A percentile compares a stretch with the other conserved stretches of the same genome.
These are phyloP conservation scores for Beta lomatogona DNA, from an alignment of 179 eudicot genomes.

Conservation along the genomic window DNA sequence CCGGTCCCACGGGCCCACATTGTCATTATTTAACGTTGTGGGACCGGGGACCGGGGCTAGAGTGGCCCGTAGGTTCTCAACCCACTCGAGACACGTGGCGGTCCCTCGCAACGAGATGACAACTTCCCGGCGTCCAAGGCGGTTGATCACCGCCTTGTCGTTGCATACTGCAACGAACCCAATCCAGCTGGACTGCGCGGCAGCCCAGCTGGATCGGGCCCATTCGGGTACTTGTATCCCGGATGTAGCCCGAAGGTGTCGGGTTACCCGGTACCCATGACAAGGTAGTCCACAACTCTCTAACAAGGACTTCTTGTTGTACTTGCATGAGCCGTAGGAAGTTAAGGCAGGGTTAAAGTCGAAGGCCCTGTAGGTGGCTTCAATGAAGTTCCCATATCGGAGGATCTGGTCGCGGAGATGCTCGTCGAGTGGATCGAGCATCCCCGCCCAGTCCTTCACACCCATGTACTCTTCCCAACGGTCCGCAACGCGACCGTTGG, in stretches of 20 bases:
- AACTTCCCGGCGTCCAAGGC: conserved; percentile 83
- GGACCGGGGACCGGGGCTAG: conserved; percentile 36
- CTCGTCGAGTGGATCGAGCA: conserved; percentile 84
- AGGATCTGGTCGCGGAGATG: conserved; percentile 75
- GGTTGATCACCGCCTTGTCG: conserved; percentile 51
- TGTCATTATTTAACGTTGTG: not conserved
- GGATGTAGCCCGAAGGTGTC: conserved; percentile 75
- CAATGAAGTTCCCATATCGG: conserved; percentile 79
- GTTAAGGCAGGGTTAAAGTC: conserved; percentile 39
- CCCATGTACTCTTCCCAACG: conserved; percentile 92
- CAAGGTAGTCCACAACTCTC: conserved; percentile 42
- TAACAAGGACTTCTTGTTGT: conserved; percentile 34
- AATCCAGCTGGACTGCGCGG: conserved; percentile 60
- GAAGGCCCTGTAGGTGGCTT: conserved; percentile 76
- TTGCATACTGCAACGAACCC: conserved; percentile 83
- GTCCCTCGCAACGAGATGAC: conserved; percentile 93
- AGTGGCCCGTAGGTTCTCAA: conserved; percentile 70
- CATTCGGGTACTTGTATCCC: conserved; percentile 68
- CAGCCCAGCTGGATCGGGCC: conserved; percentile 51
- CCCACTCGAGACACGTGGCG: conserved; percentile 94
- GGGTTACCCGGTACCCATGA: conserved; percentile 54
- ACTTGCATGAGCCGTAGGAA: conserved; percentile 58
- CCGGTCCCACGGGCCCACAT: conserved; percentile 9
- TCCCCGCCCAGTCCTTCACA: conserved; percentile 66
- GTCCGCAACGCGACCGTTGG: conserved; percentile 32